Conservation (phyloP, 495 filamentous ascomycete genomes). For the Talaromyces stipitatus region DNA sequence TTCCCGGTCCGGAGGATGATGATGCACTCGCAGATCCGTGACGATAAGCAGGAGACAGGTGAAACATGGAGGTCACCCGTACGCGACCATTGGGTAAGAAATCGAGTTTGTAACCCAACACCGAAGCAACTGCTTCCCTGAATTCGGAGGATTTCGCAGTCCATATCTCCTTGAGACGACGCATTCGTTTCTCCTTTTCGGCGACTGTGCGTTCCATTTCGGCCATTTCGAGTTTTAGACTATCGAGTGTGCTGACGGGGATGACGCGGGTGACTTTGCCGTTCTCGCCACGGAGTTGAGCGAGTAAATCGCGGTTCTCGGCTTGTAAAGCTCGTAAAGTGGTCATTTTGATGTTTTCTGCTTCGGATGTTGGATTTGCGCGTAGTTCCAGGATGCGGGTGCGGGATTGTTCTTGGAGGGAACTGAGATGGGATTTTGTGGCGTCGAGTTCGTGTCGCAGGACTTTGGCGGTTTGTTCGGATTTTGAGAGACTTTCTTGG, state of each 20-base stretch:
- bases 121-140: slow-evolving; percentile 79
- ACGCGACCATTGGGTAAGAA: slow-evolving; percentile 93
- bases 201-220: slow-evolving; percentile 67
- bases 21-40: slow-evolving; percentile 45
- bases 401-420: slow-evolving; percentile 63
- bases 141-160: slow-evolving; percentile 82
- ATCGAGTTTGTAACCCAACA: slow-evolving; percentile 87
- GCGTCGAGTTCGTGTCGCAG: slow-evolving; percentile 71
- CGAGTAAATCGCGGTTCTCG: slow-evolving; percentile 78
- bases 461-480: slow-evolving; percentile 57
- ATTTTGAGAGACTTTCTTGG: slow-evolving; percentile 63
- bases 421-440: slow-evolving; percentile 57
- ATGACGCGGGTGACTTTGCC: slow-evolving; percentile 44
- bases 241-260: slow-evolving; percentile 70
- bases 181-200: slow-evolving; percentile 74
- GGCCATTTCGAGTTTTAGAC: slow-evolving; percentile 59
- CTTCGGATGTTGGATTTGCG: slow-evolving; percentile 79
- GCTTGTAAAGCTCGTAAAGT: slow-evolving; percentile 68
- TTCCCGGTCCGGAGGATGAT: slow-evolving; percentile 26
- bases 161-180: slow-evolving; percentile 86
- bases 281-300: slow-evolving; percentile 55
- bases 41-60: slow-evolving; percentile 46
- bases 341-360: slow-evolving; percentile 70
- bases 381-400: slow-evolving; percentile 83
- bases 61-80: slow-evolving; percentile 72